Conservation (phyloP, 129 eudicot genomes). For the Daucus carota region DNA sequence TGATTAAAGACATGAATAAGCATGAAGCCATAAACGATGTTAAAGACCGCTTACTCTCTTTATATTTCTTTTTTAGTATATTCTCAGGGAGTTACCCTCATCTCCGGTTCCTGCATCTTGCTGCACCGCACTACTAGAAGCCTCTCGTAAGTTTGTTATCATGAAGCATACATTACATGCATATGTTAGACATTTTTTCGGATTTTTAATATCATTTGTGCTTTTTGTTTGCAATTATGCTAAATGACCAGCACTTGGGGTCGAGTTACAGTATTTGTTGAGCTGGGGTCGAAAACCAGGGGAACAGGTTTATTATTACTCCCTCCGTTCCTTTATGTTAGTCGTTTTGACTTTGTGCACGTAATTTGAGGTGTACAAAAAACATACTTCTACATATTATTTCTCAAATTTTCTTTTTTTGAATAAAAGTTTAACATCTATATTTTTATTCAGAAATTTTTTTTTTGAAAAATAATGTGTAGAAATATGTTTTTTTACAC, state of each 20-base stretch:
- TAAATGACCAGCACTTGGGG: not conserved
- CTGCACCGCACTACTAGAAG: constrained; percentile 95
- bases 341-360: no score
- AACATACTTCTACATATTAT: no score
- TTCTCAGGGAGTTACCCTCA: constrained; percentile 92
- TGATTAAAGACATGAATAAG: not conserved
- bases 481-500: no score
- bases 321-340: no score
- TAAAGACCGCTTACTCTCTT: not conserved
- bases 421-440: no score
- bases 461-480: no score
- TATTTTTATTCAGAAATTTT: no score
- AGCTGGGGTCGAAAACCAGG: not conserved
- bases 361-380: no score
- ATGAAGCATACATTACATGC: not conserved
- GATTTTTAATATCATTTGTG: no score
- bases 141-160: constrained; percentile 54
- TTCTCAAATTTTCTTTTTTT: no score
- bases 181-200: not conserved
- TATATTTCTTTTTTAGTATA: constrained; percentile 41
- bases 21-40: not conserved
- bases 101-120: constrained; percentile 99
- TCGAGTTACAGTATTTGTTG: not conserved
- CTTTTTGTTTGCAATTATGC: not conserved
- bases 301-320: not conserved